Base-by-base conservation (phyloP, 2,329 filamentous ascomycete genomes). In the Penicillium polonicum region DNA sequence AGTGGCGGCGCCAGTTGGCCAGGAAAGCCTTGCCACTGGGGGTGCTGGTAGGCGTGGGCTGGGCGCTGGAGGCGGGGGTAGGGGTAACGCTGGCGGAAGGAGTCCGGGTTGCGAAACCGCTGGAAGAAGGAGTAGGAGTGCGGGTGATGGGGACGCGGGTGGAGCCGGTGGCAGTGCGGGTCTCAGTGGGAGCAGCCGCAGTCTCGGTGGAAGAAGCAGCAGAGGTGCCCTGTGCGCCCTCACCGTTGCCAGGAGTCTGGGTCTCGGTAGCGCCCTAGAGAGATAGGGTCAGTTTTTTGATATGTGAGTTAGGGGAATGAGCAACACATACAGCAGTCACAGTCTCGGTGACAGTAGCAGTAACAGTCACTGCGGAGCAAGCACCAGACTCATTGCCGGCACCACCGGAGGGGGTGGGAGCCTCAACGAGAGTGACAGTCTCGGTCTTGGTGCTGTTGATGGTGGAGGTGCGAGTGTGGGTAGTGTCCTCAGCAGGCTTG, bases 321-420 rank as follows among this genome's bases (percentile, higher is more conserved):
- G 15, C 4, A 50, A 17, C 31, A 68, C 70, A 48, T 71, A 74
- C 71, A 61, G 70, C 69, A 60, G 71, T 74, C 58, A 75, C 71
- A 36, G 72, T 74, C 49, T 71, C 65, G 15, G 68, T 70, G 35
- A 67, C 67, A 29, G 72, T 75, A 36, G 73, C 68, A n/a, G 70
- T 72, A 19, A 71, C 69, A 13, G 69, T 72, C 46, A 58, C 60
- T n/a, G 60, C 60, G 42, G 44, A 56, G 50, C 62, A 63, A n/a
- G 59, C 48, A 38, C 57, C 54, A 27, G 60, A 35, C 15, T 31
- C 64, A 15, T n/a, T n/a, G 39, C 52, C 62, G 43, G 65, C 46
- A 29, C 54, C 55, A 25, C 57, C 48, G 8, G 65, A 55, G 38
- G 35, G n/a, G 41, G 63, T 60, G 21, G 66, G 59, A 45, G 60